Conservation (phyloP, 257 asterid genomes). For the Schizonepeta tenuifolia region DNA sequence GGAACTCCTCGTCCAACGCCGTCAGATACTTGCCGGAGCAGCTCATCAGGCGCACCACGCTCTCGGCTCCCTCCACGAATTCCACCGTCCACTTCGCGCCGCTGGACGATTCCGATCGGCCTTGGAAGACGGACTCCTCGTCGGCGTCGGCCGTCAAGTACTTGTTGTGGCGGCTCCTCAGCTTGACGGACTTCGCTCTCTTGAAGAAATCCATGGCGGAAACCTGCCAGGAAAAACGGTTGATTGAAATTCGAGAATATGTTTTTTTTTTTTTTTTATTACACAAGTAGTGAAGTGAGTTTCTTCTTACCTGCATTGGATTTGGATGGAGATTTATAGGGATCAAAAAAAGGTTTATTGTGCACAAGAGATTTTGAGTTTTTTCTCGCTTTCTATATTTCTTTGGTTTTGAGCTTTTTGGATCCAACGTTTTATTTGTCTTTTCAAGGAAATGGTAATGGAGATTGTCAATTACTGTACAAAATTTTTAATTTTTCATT, state of each 20-base stretch:
- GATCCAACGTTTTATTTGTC: neutral
- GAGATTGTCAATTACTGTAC: no score
- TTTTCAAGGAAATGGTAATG: neutral
- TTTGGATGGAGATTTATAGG: neutral
- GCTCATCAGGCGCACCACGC: constrained; percentile 65
- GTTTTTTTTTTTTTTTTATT: neutral
- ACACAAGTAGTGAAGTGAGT: neutral
- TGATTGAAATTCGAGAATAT: neutral
- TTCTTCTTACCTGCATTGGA: neutral
- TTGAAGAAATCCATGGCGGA: constrained; percentile 75
- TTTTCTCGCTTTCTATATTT: neutral
- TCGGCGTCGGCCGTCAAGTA: constrained; percentile 62
- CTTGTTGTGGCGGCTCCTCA: constrained; percentile 70
- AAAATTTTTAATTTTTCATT: no score
- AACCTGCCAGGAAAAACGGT: constrained; percentile 27
- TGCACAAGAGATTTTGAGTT: neutral
- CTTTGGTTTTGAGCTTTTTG: neutral
- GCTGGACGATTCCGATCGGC: constrained; percentile 49
- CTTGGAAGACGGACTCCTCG: constrained; percentile 60
- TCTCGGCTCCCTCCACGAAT: constrained; percentile 56
- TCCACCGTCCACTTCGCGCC: constrained; percentile 67
- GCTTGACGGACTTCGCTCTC: constrained; percentile 62
- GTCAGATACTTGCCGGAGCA: constrained; percentile 68
- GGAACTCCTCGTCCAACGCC: constrained; percentile 63
- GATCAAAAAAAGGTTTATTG: neutral